Conservation (phyloP, 257 asterid genomes). For the Gardenia jasminoides region DNA sequence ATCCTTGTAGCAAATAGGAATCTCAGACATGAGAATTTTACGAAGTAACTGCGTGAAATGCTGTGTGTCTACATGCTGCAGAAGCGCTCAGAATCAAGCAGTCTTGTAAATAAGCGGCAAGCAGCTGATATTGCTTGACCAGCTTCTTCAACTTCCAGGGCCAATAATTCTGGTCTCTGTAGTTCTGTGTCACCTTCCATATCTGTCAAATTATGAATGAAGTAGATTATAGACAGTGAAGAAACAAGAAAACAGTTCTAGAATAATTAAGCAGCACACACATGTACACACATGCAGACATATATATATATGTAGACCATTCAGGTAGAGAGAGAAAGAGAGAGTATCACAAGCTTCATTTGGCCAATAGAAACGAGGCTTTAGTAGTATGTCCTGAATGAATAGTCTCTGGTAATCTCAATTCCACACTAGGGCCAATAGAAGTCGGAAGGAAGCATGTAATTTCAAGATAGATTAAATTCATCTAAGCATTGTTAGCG, state of each 20-base stretch:
- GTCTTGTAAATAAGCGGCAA: slow-evolving; percentile 56
- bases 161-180: slow-evolving; percentile 43
- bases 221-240: not conserved
- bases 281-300: not conserved
- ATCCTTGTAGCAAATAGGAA: slow-evolving; percentile 62
- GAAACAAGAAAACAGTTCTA: not conserved
- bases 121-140: slow-evolving; percentile 70
- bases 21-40: slow-evolving; percentile 43
- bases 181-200: slow-evolving; percentile 25
- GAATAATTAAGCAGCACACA: not conserved
- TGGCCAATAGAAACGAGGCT: not conserved
- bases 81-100: slow-evolving; percentile 51
- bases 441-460: not conserved
- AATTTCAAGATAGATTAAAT: no score
- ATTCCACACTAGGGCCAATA: not conserved
- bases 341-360: not conserved
- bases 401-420: no score
- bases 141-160: slow-evolving; percentile 70
- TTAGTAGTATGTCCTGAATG: not conserved
- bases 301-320: no score
- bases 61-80: slow-evolving; percentile 26
- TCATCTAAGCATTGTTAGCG: not conserved
- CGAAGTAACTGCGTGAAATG: slow-evolving; percentile 55
- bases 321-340: not conserved
- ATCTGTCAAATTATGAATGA: slow-evolving; percentile 22